Percentiles rank a stretch among this genome's conserved stretches.
Evolutionary conservation across 768 basidiomycete genomes (phyloP).

Genomic region (Lactarius tabidus): DNA sequence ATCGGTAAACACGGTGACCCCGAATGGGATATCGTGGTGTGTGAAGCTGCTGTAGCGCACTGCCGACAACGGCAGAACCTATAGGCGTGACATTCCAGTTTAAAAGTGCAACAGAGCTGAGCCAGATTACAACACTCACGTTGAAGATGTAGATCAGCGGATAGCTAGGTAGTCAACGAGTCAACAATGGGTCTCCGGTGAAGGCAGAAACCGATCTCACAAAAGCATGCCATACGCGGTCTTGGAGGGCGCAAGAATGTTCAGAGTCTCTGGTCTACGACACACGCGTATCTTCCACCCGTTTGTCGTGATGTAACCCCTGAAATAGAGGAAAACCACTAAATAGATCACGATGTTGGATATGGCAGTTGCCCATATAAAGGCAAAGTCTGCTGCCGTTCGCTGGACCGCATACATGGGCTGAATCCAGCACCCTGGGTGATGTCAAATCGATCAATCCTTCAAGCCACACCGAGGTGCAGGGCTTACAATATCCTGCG

Average conservation of each 20-base stretch:
- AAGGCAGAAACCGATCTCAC: background rate
- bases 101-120: background rate
- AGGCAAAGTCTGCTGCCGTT: slow-evolving; percentile 45
- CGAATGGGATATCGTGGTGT: slow-evolving; percentile 32
- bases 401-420: slow-evolving; percentile 35
- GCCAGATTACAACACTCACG: slow-evolving; percentile 25
- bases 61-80: slow-evolving; percentile 39
- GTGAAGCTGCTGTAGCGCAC: slow-evolving; percentile 39
- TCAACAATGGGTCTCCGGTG: background rate
- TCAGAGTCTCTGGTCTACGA: background rate
- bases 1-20: slow-evolving; percentile 37
- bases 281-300: slow-evolving; percentile 28
- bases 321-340: slow-evolving; percentile 41
- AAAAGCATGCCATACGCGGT: background rate
- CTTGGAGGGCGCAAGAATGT: background rate
- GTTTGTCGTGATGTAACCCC: slow-evolving; percentile 35
- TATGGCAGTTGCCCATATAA: slow-evolving; percentile 45
- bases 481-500: slow-evolving; percentile 38
- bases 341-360: slow-evolving; percentile 41
- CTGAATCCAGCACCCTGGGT: slow-evolving; percentile 49
- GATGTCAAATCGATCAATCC: background rate
- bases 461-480: background rate
- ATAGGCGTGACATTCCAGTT: background rate
- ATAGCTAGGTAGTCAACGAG: slow-evolving; percentile 34
- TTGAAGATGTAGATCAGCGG: slow-evolving; percentile 41